Percentiles rank a stretch among this genome's conserved stretches.
Conservation (phyloP, 2,329 filamentous ascomycete species). For the Colletotrichum viniferum region DNA sequence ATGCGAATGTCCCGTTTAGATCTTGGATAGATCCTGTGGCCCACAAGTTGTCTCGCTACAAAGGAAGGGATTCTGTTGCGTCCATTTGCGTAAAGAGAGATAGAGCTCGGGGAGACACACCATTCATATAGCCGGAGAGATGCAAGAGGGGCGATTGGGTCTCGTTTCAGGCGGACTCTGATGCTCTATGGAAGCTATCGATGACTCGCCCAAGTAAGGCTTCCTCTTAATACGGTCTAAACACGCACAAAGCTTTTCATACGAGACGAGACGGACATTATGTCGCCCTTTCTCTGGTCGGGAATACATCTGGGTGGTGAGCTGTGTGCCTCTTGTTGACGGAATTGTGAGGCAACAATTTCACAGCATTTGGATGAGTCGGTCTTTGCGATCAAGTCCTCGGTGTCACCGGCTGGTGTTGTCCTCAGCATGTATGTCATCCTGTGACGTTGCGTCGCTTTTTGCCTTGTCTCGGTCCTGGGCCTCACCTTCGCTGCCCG, state of each 20-base stretch:
- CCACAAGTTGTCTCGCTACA: background rate
- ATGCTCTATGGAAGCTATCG: background rate
- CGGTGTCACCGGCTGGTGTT: no score
- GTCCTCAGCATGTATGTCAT: no score
- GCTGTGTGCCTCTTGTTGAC: no score
- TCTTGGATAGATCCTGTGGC: fast-evolving
- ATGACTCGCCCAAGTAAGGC: background rate
- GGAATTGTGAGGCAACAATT: no score
- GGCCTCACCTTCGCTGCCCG: background rate
- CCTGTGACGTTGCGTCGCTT: background rate
- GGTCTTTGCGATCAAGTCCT: no score
- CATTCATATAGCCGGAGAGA: background rate
- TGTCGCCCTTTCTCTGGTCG: no score
- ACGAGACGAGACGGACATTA: no score
- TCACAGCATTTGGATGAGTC: no score
- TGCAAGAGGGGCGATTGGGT: background rate
- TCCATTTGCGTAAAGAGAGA: background rate
- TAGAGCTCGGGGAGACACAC: background rate
- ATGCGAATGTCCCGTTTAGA: no score
- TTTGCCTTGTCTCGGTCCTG: background rate
- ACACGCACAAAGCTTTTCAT: no score
- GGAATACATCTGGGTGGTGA: no score
- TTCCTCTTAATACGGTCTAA: background rate
- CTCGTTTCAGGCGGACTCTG: background rate
- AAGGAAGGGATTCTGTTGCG: no score